phyloP scores from a whole-genome alignment of 331 rosid genomes.

The Malus hybrid region DNA sequence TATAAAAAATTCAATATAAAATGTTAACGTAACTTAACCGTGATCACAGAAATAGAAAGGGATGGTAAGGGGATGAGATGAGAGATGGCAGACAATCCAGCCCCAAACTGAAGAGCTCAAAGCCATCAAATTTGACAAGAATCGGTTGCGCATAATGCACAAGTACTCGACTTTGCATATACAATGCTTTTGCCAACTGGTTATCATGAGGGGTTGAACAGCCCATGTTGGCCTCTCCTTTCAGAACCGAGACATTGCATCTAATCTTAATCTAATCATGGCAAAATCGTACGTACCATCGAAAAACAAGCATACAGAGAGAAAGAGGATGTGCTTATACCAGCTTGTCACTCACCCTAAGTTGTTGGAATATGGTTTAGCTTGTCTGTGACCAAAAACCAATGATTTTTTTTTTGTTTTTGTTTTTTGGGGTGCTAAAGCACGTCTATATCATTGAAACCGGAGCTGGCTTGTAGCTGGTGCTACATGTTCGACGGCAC shows the following conservation, averaged over 20 bases:
- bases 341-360: constrained; percentile 20
- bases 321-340: background rate
- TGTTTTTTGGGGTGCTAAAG: background rate
- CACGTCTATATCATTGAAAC: background rate
- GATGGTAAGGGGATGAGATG: no score
- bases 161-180: background rate
- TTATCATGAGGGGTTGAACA: background rate
- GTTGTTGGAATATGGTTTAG: constrained; percentile 3
- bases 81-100: no score
- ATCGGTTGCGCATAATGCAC: background rate
- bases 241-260: background rate
- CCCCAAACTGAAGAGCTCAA: background rate
- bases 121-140: background rate
- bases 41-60: no score
- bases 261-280: background rate
- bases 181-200: background rate
- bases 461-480: no score
- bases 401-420: background rate
- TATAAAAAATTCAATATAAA: no score
- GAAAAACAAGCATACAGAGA: background rate
- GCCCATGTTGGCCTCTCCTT: background rate
- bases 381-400: background rate
- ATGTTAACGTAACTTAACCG: no score
- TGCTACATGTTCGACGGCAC: no score
- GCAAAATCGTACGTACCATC: background rate